Conservation (phyloP, 2,329 filamentous ascomycete genomes). For the Botryotinia convoluta region DNA sequence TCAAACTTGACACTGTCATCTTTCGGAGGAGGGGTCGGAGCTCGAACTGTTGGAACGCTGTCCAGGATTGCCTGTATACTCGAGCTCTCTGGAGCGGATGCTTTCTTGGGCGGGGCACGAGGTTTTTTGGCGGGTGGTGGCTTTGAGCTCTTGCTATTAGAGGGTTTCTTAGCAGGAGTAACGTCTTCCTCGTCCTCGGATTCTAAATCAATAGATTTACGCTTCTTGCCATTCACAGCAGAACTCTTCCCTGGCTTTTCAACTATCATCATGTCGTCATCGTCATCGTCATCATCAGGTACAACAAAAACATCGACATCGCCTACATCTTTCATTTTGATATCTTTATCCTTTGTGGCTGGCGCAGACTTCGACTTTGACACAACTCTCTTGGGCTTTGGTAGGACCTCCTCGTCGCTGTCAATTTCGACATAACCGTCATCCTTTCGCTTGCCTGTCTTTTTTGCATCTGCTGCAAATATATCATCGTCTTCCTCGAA, state of each 20-base stretch:
- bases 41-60: constrained; percentile 76
- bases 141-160: constrained; percentile 36
- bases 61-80: constrained; percentile 82
- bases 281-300: constrained; percentile 44
- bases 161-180: constrained; percentile 56
- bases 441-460: constrained; percentile 62
- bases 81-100: constrained; percentile 63
- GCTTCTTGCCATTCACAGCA: constrained; percentile 48
- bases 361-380: constrained; percentile 41
- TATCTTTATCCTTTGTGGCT: constrained; percentile 45
- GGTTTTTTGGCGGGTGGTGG: constrained; percentile 39
- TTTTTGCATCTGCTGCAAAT: constrained; percentile 70
- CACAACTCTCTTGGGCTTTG: constrained; percentile 53
- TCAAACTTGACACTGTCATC: constrained; percentile 74
- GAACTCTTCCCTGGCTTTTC: constrained; percentile 32
- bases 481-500: constrained; percentile 77
- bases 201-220: constrained; percentile 55
- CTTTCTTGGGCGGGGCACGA: constrained; percentile 52
- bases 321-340: constrained; percentile 41
- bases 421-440: constrained; percentile 71
- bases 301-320: constrained; percentile 35
- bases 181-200: constrained; percentile 54
- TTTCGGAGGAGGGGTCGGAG: constrained; percentile 78
- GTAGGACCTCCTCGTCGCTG: constrained; percentile 65
- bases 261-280: constrained; percentile 44